Base-by-base conservation (phyloP, 2,329 filamentous ascomycete genomes). In the Colletotrichum theobromicola region DNA sequence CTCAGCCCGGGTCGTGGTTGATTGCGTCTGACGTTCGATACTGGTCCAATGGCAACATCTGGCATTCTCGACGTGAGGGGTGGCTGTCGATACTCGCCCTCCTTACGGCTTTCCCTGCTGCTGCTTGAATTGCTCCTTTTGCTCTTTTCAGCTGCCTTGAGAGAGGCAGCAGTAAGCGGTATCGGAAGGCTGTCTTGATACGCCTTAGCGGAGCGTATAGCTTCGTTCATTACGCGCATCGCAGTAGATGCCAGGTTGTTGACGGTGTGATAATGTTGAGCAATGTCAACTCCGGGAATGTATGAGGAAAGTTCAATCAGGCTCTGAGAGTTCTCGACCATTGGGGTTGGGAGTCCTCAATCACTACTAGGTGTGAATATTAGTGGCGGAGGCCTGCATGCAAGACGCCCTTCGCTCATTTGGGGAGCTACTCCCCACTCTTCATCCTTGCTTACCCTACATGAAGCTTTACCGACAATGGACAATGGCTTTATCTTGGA, bases 41-140 rank as follows among this genome's bases (percentile, higher is more conserved):
- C 21, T 10, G 10, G 10, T 50, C 0, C 42, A 13, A 13, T 4
- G n/a, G n/a, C n/a, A 13, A 50, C 42, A 50, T 50, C 10, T 21
- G n/a, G 10, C 42, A 4, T 21, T 46, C n/a, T 46, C 4, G 42
- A 46, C 0, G 5, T 21, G 0, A 4, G n/a, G 10, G 10, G 4
- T 3, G 5, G 42, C 76, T 89, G 88, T 77, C 87, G 88, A 81
- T 89, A 92, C 70, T 92, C 91, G 81, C 90, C 93, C 72, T 92
- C 91, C 77, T 93, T 90, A 55, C 86, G 90, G 79, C 90, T 93
- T 21, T 82, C 87, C 75, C 87, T 91, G 85, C 88, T 92, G 76
- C 88, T 88, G 65, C 87, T 92, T 35, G 88, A 91, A 24, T 87
- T 87, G 79, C 88, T 90, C 83, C 87, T 90, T n/a, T 84, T 82